Evolutionary conservation across 2,329 filamentous ascomycete genomes (phyloP), one percentile per base, ranked within the genome.

Genomic region (Tolypocladium ophioglossoides): DNA sequence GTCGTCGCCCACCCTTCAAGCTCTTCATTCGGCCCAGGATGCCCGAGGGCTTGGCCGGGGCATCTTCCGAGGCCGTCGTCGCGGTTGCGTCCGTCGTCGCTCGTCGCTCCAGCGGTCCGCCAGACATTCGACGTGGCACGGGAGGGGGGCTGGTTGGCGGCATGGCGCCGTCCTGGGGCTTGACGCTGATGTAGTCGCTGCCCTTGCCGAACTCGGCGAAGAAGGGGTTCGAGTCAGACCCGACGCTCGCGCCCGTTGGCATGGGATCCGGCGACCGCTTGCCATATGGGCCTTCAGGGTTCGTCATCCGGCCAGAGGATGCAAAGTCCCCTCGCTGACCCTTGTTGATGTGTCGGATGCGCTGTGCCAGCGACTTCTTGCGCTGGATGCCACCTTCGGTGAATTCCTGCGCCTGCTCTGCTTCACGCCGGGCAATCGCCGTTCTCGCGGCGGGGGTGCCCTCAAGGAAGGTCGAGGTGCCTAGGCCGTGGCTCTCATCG

Each of bases 391-490:
- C 86, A 8, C 74, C 72, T 24, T 78, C 70, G 53, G 73, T 66
- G 55, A 80, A 78, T 48, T 86, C 80, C 20, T 78, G 79, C 8
- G 77, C 78, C 57, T 88, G 72, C 62, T 85, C 90, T 35, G 80
- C 86, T 63, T 92, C 82, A 51, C 83, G 83, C 57, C 86, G 84
- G 67, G 89, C 82, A 53, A 96, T 89, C 20, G 87, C 89, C 9
- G 84, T 81, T 62, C 84, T 84, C 32, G 91, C 87, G 32, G 91
- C 94, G 16, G 94, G 92, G 1, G 94, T 87, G 38, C 94, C 94
- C 64, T 99, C 94, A 24, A 99, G 73, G 76, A 97, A 97, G 2
- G 94, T 99, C 37, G 91, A 95, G 1, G 91, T 96, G 52, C 94
- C 94, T 9, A 99, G 74, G 11, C 94, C 94, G 57, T 89, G 75